Percentiles rank a stretch among this genome's conserved stretches.
Conservation (phyloP, 768 basidiomycete species). For the Mycena olivaceomarginata region DNA sequence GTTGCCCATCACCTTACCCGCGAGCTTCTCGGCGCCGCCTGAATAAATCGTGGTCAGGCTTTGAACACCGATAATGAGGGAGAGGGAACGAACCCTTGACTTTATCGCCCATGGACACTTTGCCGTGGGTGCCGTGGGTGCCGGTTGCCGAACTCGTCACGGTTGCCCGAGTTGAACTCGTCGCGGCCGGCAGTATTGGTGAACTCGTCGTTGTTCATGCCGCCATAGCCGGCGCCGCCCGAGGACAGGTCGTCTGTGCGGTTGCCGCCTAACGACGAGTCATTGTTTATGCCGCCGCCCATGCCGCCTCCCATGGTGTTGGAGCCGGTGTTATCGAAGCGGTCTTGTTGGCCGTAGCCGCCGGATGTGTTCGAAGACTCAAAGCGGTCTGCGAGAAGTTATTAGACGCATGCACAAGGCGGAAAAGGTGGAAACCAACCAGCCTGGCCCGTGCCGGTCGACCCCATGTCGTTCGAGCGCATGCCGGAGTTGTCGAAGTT, state of each 20-base stretch:
- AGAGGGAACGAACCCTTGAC: conserved; percentile 19
- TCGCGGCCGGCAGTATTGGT: neutral
- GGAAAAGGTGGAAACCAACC: neutral
- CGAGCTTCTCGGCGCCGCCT: conserved; percentile 40
- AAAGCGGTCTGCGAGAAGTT: conserved; percentile 3
- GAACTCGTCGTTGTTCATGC: neutral
- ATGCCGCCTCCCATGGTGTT: neutral
- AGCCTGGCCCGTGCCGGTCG: neutral
- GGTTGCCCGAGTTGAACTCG: conserved; percentile 2
- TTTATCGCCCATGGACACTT: conserved; percentile 37
- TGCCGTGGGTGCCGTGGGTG: neutral
- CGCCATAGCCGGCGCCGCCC: neutral
- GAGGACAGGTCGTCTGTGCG: conserved; percentile 12
- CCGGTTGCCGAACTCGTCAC: conserved; percentile 15
- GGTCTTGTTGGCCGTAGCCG: conserved; percentile 28
- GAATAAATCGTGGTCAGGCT: neutral
- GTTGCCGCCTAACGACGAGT: conserved; percentile 5
- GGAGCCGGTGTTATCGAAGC: conserved; percentile 28
- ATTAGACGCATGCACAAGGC: neutral
- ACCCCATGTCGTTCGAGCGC: too few species aligned
- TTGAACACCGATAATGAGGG: too few species aligned
- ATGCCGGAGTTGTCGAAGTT: neutral
- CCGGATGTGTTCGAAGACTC: conserved; percentile 17
- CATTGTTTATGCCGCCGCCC: conserved; percentile 20
- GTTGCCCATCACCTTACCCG: conserved; percentile 25